A percentile compares a stretch with the other conserved stretches of the same genome.
Evolutionary conservation across 1,284 basidiomycete genomes (phyloP).

Genomic region (Ustilago cynodontis): DNA sequence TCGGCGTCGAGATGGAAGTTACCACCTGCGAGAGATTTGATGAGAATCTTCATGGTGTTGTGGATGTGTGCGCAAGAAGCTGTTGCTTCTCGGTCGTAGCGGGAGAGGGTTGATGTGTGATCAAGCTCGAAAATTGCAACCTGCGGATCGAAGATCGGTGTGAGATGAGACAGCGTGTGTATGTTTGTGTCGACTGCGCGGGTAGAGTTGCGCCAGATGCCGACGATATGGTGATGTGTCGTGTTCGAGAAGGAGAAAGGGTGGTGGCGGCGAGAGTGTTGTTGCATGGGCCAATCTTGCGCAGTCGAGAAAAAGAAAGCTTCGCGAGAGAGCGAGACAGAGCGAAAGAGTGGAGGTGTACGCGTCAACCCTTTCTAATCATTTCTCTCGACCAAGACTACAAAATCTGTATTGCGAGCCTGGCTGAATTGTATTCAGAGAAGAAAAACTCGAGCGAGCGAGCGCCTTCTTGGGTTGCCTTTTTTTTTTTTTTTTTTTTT

Average conservation of each 20-base stretch:
- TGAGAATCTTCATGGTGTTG: slow-evolving; percentile 65
- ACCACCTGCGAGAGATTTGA: slow-evolving; percentile 68
- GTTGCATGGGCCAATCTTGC: not conserved
- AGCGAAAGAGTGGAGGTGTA: not conserved
- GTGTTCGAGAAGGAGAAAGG: not conserved
- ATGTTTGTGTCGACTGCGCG: not conserved
- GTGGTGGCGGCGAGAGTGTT: not conserved
- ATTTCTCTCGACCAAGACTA: not conserved
- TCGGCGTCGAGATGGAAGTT: slow-evolving; percentile 68
- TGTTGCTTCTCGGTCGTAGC: not conserved
- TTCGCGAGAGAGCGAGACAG: not conserved
- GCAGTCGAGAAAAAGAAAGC: slow-evolving; percentile 1
- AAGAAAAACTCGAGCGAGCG: not conserved
- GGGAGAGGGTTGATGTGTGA: no score
- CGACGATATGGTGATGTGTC: not conserved
- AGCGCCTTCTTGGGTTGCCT: not conserved
- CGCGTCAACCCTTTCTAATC: slow-evolving; percentile 4
- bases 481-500: not conserved
- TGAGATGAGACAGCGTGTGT: no score
- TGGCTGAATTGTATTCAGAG: not conserved
- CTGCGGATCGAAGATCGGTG: no score
- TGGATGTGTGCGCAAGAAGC: not conserved
- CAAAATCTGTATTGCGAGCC: not conserved
- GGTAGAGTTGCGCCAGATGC: not conserved
- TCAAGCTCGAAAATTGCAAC: no score